phyloP scores from a whole-genome alignment of 202 grass and related monocot genomes.

The Musa balbisiana region DNA sequence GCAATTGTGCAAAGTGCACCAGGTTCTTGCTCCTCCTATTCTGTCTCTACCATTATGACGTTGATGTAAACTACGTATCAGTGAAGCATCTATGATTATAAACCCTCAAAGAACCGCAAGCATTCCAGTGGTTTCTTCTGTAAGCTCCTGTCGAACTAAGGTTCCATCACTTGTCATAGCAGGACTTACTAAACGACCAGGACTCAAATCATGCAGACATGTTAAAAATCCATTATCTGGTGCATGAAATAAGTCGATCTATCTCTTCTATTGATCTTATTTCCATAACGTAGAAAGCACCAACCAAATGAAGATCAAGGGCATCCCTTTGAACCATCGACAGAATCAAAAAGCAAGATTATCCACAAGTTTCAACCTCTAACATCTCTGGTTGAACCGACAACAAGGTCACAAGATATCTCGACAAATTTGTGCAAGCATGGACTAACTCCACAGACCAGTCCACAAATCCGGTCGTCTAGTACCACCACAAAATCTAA shows the following conservation, averaged over 20 bases:
- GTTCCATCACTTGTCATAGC: too few relatives aligned
- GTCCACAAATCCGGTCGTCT: too few relatives aligned
- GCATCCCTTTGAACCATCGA: neutral
- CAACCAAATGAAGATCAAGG: neutral
- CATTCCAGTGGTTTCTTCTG: neutral
- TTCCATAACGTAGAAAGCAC: neutral
- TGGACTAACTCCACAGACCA: too few relatives aligned
- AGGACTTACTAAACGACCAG: too few relatives aligned
- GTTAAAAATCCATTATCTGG: too few relatives aligned
- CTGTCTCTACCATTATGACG: neutral
- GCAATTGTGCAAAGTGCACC: neutral
- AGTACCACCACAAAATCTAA: too few relatives aligned
- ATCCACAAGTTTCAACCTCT: neutral
- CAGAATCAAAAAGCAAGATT: neutral
- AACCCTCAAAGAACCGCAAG: neutral
- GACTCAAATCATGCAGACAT: too few relatives aligned
- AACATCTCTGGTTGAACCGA: neutral
- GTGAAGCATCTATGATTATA: neutral
- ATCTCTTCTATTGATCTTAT: too few relatives aligned
- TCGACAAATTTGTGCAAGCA: neutral
- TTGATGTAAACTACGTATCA: neutral
- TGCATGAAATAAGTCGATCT: too few relatives aligned
- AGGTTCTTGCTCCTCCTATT: neutral
- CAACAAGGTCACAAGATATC: neutral
- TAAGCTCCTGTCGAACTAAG: too few relatives aligned